These are phyloP conservation scores for Kalaharituber pfeilii DNA, from an alignment of 2,329 filamentous ascomycete genomes.

Conservation along the genomic window DNA sequence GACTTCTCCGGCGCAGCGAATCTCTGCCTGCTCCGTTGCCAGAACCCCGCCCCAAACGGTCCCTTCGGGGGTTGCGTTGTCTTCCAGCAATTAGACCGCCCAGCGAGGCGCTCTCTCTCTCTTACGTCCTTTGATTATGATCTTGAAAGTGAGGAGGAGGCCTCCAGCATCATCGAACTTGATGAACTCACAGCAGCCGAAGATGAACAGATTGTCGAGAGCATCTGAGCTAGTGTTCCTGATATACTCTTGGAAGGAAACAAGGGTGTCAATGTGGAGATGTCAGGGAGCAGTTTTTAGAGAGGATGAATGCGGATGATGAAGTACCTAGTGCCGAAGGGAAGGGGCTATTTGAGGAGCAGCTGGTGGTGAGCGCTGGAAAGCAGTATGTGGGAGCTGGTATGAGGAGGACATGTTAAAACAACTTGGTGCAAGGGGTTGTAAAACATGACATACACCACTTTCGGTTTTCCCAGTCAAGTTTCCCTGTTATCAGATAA, in stretches of 20 bases:
- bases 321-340: background rate
- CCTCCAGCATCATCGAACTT: background rate
- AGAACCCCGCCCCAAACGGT: constrained; percentile 40
- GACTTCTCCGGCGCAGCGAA: constrained; percentile 8
- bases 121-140: background rate
- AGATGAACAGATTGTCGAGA: background rate
- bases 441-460: no score
- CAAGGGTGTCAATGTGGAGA: background rate
- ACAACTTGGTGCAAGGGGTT: no score
- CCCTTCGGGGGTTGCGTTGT: constrained; percentile 43
- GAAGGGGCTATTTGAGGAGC: background rate
- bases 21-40: constrained; percentile 41
- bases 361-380: background rate
- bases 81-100: constrained; percentile 36
- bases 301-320: background rate
- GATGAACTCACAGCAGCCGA: background rate
- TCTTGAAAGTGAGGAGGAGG: background rate
- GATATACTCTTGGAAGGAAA: background rate
- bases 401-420: background rate
- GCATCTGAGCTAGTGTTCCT: background rate
- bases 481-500: no score
- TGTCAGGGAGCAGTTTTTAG: background rate
- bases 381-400: background rate
- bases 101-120: background rate
- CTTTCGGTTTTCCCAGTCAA: no score